Percentiles rank a stretch among this genome's conserved stretches.
phyloP scores from a whole-genome alignment of 192 early-diverging fungal genomes.

The Coemansia erecta region DNA sequence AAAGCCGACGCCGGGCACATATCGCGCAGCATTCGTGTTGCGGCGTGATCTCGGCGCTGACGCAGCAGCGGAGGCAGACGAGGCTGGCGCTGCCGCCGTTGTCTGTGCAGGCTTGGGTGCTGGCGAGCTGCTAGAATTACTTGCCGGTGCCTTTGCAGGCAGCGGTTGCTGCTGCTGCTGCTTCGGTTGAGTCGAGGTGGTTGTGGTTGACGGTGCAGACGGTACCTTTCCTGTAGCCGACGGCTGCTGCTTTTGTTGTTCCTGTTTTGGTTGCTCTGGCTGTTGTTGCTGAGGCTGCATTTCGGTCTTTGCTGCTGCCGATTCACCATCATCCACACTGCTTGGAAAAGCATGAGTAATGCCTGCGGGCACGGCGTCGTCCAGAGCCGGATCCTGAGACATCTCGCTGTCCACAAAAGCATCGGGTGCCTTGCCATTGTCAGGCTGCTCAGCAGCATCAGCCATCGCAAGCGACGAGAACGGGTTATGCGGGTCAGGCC shows the following conservation, averaged over 20 bases:
- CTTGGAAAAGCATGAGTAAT: background rate
- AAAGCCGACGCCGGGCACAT: constrained; percentile 50
- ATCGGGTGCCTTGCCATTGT: background rate
- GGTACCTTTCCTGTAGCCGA: background rate
- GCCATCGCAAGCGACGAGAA: constrained; percentile 40
- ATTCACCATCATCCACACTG: background rate
- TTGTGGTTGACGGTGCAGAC: background rate
- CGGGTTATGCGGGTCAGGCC: constrained; percentile 34
- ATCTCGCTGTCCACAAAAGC: background rate
- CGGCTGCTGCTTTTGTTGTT: constrained; percentile 2
- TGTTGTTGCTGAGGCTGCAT: background rate
- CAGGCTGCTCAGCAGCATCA: background rate
- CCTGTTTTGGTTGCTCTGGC: background rate
- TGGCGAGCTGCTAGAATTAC: no score
- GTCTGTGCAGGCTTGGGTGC: background rate
- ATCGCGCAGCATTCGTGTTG: constrained; percentile 45
- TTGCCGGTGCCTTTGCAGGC: background rate
- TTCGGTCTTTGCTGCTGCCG: background rate
- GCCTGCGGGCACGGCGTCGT: background rate
- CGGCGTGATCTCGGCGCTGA: constrained; percentile 26
- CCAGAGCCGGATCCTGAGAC: background rate
- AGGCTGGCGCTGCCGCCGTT: background rate
- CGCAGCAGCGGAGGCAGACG: background rate
- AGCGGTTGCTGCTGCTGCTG: background rate
- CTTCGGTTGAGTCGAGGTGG: background rate